A percentile compares a stretch with the other conserved stretches of the same genome.
These are phyloP conservation scores for Aspergillus udagawae DNA, from an alignment of 2,329 filamentous ascomycete species.

Conservation along the genomic window DNA sequence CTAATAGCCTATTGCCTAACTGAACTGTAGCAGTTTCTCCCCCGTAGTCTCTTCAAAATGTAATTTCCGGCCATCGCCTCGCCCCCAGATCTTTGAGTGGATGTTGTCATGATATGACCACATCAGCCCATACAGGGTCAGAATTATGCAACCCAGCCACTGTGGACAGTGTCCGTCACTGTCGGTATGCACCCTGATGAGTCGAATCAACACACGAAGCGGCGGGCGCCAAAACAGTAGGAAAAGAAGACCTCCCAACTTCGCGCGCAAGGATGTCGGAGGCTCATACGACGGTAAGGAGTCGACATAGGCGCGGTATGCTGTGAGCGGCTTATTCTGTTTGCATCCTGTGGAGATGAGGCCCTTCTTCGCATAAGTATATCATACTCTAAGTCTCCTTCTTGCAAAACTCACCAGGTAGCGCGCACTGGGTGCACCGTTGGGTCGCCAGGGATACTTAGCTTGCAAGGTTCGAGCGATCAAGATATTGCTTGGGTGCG, in stretches of 20 bases:
- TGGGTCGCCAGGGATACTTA: background rate
- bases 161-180: background rate
- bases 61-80: background rate
- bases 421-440: background rate
- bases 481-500: background rate
- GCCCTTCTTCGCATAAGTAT: background rate
- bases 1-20: too few relatives aligned
- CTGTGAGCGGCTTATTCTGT: background rate
- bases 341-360: background rate
- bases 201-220: background rate
- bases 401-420: background rate
- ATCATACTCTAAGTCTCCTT: fast-evolving
- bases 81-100: background rate
- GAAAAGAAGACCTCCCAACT: background rate
- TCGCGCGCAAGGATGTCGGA: background rate
- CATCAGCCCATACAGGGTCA: background rate
- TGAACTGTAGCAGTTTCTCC: too few relatives aligned
- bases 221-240: background rate
- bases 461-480: background rate
- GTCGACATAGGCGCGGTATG: background rate
- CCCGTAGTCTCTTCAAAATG: background rate
- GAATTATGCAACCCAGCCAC: background rate
- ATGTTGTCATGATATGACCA: background rate
- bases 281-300: background rate
- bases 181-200: background rate